These are phyloP conservation scores for Nepenthes alata DNA, from an alignment of 179 eudicot species.

Conservation along the genomic window DNA sequence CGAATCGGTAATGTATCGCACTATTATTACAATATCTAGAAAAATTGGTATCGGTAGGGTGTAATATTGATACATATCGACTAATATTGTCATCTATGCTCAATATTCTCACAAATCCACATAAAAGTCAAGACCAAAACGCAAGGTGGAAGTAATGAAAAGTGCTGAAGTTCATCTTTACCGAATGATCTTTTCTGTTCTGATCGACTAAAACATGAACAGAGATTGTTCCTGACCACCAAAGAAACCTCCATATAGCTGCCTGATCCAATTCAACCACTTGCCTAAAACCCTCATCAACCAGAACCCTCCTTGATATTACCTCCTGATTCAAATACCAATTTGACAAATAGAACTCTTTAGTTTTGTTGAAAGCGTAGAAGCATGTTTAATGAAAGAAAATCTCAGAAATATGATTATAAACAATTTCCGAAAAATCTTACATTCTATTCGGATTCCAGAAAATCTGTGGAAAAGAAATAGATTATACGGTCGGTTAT, in stretches of 20 bases:
- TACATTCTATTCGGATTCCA: no score
- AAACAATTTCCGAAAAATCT: no score
- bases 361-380: not conserved
- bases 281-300: slow-evolving; percentile 82
- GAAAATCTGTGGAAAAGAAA: no score
- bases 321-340: slow-evolving; percentile 53
- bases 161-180: slow-evolving; percentile 15
- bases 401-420: no score
- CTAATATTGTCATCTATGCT: no score
- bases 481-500: no score
- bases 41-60: no score
- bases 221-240: slow-evolving; percentile 95
- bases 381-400: no score
- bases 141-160: not conserved
- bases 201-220: slow-evolving; percentile 94
- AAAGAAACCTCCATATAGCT: slow-evolving; percentile 90
- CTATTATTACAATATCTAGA: no score
- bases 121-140: not conserved
- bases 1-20: no score
- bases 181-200: slow-evolving; percentile 73
- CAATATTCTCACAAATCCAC: no score
- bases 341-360: slow-evolving; percentile 3
- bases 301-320: slow-evolving; percentile 61
- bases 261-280: slow-evolving; percentile 96
- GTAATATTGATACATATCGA: no score